phyloP scores from a whole-genome alignment of 2,329 filamentous ascomycete species.

The Sphaerulina vaccinii region DNA sequence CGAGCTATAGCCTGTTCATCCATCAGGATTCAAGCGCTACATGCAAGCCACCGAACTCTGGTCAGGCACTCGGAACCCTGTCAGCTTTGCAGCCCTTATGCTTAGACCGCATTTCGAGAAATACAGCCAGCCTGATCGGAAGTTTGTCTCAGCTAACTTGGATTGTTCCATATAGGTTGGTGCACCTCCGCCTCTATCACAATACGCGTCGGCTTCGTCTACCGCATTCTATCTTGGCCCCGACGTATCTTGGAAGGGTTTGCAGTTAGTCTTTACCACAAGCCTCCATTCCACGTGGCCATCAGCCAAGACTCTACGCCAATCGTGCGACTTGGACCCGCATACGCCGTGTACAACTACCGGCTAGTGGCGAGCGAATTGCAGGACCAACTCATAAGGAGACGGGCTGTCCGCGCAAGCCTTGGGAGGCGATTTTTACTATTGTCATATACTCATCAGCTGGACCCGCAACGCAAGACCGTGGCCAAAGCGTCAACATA shows the following conservation, averaged over 20 bases:
- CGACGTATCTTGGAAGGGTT: too few relatives aligned
- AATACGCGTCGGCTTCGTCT: slow-evolving; percentile 7
- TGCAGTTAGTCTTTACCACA: slow-evolving; percentile 7
- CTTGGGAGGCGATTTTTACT: neutral
- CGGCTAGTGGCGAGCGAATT: slow-evolving; percentile 13
- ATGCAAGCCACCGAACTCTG: slow-evolving; percentile 17
- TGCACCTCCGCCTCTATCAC: neutral
- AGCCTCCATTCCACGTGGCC: slow-evolving; percentile 20
- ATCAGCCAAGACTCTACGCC: slow-evolving; percentile 15
- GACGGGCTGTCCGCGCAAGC: neutral
- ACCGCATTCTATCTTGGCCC: neutral
- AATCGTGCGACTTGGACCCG: slow-evolving; percentile 20
- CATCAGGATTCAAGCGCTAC: slow-evolving; percentile 16
- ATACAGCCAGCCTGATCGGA: slow-evolving; percentile 12
- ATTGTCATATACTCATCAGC: neutral
- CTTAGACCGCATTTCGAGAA: slow-evolving; percentile 11
- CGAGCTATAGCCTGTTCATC: slow-evolving; percentile 15
- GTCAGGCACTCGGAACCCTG: slow-evolving; percentile 11
- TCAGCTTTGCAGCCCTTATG: slow-evolving; percentile 14
- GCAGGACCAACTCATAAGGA: slow-evolving; percentile 2
- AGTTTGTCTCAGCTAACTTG: slow-evolving; percentile 24
- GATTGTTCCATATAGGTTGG: slow-evolving; percentile 9
- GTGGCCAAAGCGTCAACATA: neutral
- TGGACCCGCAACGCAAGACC: slow-evolving; percentile 5
- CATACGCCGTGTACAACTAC: slow-evolving; percentile 1